These are phyloP conservation scores for Saitozyma podzolica DNA, from an alignment of 768 basidiomycete species.

Conservation along the genomic window DNA sequence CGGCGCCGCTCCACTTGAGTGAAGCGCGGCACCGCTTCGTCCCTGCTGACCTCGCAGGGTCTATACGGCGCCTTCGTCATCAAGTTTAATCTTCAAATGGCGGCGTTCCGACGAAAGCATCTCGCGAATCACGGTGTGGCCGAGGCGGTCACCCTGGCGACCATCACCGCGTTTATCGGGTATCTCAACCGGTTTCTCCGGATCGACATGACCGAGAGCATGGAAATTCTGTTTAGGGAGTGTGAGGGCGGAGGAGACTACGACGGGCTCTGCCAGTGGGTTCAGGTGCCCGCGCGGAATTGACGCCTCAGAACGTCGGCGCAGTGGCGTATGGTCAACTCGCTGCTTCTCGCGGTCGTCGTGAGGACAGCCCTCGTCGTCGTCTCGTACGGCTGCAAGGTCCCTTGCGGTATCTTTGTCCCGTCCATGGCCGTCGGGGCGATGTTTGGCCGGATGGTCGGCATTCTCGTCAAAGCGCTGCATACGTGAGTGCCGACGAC, in stretches of 20 bases:
- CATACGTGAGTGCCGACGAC: constrained; percentile 61
- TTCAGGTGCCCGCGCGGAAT: constrained; percentile 18
- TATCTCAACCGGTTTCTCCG: constrained; percentile 93
- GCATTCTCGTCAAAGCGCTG: constrained; percentile 91
- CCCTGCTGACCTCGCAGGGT: constrained; percentile 61
- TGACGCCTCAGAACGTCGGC: constrained; percentile 65
- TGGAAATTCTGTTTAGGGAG: constrained; percentile 91
- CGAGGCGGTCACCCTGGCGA: constrained; percentile 84
- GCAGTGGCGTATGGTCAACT: constrained; percentile 95
- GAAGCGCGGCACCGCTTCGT: background rate
- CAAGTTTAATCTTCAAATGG: constrained; percentile 93
- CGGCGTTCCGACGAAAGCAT: constrained; percentile 89
- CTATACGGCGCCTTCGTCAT: constrained; percentile 95
- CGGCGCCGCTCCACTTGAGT: background rate
- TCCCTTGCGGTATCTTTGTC: constrained; percentile 96
- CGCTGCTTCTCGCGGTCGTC: constrained; percentile 84
- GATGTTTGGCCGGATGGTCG: constrained; percentile 94
- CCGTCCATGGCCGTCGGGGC: constrained; percentile 99
- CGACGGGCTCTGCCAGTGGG: constrained; percentile 92
- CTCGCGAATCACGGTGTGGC: constrained; percentile 77
- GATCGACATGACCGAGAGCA: constrained; percentile 96
- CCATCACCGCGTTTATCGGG: constrained; percentile 83
- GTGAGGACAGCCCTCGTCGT: constrained; percentile 83
- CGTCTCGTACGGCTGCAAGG: constrained; percentile 91
- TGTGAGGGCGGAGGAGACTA: constrained; percentile 92